Base-by-base conservation (phyloP, 352 stramenopile species). In the Hyaloperonospora arabidopsidis region DNA sequence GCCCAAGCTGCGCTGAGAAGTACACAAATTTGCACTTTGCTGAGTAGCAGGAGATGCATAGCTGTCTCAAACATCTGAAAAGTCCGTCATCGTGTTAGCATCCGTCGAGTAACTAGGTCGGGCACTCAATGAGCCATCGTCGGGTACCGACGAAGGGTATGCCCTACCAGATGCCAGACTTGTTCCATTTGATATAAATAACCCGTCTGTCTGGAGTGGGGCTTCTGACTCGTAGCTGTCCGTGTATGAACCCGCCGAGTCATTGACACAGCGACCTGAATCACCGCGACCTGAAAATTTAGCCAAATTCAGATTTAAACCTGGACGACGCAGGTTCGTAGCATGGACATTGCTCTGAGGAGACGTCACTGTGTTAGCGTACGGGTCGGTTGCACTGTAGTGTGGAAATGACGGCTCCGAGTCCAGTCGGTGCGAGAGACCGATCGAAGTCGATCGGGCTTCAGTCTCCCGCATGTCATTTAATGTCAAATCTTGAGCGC, bases 401-500 rank as follows among this genome's bases (percentile, higher is more conserved):
- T 59, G 60, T 4, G 52, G 15, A 32, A 57, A 72, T 11, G 59
- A 34, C 32, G 57, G n/a, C 35, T 68, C 52, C 34, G 61, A 65
- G n/a, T 38, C 39, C 32, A 56, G 47, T 23, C 45, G 52, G 19
- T 54, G 45, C 17, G 59, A 53, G 22, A 57, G 35, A 2, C 56
- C 41, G 12, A 51, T 65, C 18, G 59, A 59, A 15, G 56, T 65
- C n/a, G 61, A 58, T 35, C 46, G 69, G 32, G 63, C 72, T 23
- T 87, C 76, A 1, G 75, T 79, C 60, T 81, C 70, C 18, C 79
- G 79, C 68, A 87, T 83, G 62, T 89, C 76, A 40, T 89, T n/a
- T 76, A 45, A 93, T 80, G 59, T 93, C 80, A 59, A 91, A 93
- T 59, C 83, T 93, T 6, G 78, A 84, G 40, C 83, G 83, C 10